Evolutionary conservation across 805 yeast genomes (phyloP).

Genomic region (Nakazawaea wyomingensis): DNA sequence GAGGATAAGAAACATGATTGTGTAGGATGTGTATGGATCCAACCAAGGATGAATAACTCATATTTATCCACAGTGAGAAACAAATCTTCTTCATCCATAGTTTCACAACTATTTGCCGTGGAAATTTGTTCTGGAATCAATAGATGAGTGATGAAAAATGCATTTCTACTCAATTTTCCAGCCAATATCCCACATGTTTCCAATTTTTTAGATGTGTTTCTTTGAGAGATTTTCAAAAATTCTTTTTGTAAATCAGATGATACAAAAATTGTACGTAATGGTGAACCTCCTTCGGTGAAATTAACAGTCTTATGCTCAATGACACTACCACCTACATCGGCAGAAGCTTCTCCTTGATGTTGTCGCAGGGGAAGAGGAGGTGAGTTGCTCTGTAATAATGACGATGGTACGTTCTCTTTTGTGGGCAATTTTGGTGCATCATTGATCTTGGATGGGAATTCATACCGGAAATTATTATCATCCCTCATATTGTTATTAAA

Average conservation of each 20-base stretch:
- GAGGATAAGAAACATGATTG: constrained; percentile 67
- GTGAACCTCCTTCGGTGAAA: constrained; percentile 51
- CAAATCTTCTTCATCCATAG: constrained; percentile 53
- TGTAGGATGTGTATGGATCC: constrained; percentile 75
- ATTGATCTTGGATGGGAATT: constrained; percentile 4
- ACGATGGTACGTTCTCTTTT: neutral
- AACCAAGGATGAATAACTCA: constrained; percentile 60
- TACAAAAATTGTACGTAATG: constrained; percentile 46
- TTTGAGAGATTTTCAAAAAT: constrained; percentile 42
- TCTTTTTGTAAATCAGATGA: constrained; percentile 37
- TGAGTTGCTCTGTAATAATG: no score
- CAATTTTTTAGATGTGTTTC: constrained; percentile 44
- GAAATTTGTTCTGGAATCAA: constrained; percentile 60
- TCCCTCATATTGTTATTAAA: neutral
- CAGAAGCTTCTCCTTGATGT: no score
- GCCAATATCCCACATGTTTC: constrained; percentile 68
- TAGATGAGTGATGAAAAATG: constrained; percentile 57
- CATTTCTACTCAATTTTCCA: constrained; percentile 55
- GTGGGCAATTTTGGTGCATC: constrained; percentile 6
- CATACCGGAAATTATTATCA: neutral
- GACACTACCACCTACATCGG: neutral
- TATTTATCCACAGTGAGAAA: constrained; percentile 50
- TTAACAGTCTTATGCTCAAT: constrained; percentile 33
- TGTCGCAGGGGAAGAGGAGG: no score
- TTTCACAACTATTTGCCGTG: constrained; percentile 57